Conservation (phyloP, 768 basidiomycete species). For the Kwoniella mangroviensis region DNA sequence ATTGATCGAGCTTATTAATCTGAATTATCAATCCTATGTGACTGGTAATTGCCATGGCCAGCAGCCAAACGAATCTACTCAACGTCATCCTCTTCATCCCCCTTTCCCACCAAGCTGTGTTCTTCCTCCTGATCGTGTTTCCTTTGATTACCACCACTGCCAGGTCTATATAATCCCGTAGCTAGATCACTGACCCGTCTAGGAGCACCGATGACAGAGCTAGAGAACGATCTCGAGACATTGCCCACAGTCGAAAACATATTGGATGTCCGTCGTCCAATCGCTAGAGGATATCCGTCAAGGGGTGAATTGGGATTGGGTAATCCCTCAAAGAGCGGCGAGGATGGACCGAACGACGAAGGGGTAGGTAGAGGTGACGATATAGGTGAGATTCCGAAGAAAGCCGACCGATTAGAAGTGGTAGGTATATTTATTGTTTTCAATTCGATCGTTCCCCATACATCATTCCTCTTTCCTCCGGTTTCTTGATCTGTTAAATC, state of each 20-base stretch:
- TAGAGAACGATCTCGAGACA: slow-evolving; percentile 43
- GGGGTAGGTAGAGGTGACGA: slow-evolving; percentile 14
- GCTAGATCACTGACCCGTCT: slow-evolving; percentile 38
- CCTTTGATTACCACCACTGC: neutral
- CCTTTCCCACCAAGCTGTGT: slow-evolving; percentile 7
- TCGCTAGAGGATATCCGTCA: neutral
- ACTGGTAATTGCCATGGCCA: neutral
- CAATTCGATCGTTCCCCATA: slow-evolving; percentile 31
- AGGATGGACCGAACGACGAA: neutral
- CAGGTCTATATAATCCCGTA: slow-evolving; percentile 22
- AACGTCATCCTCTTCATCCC: slow-evolving; percentile 30
- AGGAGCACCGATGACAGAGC: slow-evolving; percentile 42
- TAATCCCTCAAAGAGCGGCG: slow-evolving; percentile 10
- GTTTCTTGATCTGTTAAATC: slow-evolving; percentile 7
- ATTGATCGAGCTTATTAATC: neutral
- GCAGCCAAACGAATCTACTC: slow-evolving; percentile 11
- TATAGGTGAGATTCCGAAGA: slow-evolving; percentile 10
- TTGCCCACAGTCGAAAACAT: slow-evolving; percentile 34
- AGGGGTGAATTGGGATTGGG: neutral
- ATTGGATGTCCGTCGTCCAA: slow-evolving; percentile 13
- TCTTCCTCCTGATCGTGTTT: slow-evolving; percentile 9
- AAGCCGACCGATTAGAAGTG: neutral
- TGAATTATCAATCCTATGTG: neutral
- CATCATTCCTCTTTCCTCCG: slow-evolving; percentile 8
- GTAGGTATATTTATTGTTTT: slow-evolving; percentile 27